phyloP scores from a whole-genome alignment of 768 basidiomycete genomes.

The Mycena olivaceomarginata region DNA sequence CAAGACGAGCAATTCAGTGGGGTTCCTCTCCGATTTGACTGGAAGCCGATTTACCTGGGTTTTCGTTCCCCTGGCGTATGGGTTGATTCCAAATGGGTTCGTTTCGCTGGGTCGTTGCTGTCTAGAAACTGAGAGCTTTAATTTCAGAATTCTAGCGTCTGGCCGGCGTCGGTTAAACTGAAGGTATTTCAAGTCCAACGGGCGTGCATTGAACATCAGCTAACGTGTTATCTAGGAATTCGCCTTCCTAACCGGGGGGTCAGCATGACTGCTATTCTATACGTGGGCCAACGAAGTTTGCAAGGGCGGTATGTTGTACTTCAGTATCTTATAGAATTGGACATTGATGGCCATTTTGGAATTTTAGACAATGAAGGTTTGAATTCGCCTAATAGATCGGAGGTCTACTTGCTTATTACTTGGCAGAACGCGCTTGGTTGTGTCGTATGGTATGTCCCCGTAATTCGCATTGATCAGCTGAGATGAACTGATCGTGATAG shows the following conservation, averaged over 20 bases:
- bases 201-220: background rate
- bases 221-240: constrained; percentile 34
- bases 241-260: constrained; percentile 51
- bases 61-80: constrained; percentile 46
- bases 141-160: constrained; percentile 48
- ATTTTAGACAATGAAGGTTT: constrained; percentile 46
- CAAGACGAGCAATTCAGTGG: constrained; percentile 35
- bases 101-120: background rate
- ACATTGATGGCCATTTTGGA: constrained; percentile 22
- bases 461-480: background rate
- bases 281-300: constrained; percentile 51
- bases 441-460: constrained; percentile 44
- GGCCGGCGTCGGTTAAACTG: constrained; percentile 47
- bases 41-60: constrained; percentile 50
- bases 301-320: constrained; percentile 28
- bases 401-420: background rate
- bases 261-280: constrained; percentile 53
- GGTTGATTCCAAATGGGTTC: constrained; percentile 39
- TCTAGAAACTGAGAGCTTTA: constrained; percentile 20
- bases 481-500: background rate
- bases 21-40: constrained; percentile 49
- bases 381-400: background rate
- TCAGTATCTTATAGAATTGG: too few relatives aligned
- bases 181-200: constrained; percentile 30
- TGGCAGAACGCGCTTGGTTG: constrained; percentile 48